phyloP scores from a whole-genome alignment of 2,329 filamentous ascomycete genomes.

The Exophiala sp. region DNA sequence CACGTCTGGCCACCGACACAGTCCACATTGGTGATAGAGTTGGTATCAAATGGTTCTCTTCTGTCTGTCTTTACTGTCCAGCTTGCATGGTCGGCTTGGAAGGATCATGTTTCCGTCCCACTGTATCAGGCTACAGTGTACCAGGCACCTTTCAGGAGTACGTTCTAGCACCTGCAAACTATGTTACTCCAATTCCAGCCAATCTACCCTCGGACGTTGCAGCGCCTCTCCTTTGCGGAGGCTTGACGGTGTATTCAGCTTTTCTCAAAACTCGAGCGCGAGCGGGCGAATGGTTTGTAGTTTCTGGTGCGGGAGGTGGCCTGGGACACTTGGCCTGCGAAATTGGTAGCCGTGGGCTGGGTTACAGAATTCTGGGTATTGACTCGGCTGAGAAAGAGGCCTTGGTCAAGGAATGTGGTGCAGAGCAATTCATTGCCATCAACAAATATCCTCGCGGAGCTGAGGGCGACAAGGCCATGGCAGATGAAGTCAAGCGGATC shows the following conservation, averaged over 20 bases:
- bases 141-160: constrained; percentile 70
- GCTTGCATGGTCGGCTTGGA: constrained; percentile 54
- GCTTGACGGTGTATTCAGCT: constrained; percentile 62
- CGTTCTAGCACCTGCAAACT: constrained; percentile 58
- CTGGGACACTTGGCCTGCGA: constrained; percentile 61
- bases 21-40: constrained; percentile 54
- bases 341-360: constrained; percentile 57
- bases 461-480: constrained; percentile 44
- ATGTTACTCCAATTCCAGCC: constrained; percentile 66
- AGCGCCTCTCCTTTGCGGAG: constrained; percentile 65
- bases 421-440: constrained; percentile 63
- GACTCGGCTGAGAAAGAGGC: constrained; percentile 60
- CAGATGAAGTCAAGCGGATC: constrained; percentile 53
- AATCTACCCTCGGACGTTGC: constrained; percentile 57
- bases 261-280: constrained; percentile 58
- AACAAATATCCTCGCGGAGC: constrained; percentile 48
- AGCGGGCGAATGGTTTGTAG: constrained; percentile 57
- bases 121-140: constrained; percentile 62
- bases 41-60: constrained; percentile 66
- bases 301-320: constrained; percentile 46
- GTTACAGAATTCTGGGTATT: constrained; percentile 61
- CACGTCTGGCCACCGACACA: constrained; percentile 48
- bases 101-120: constrained; percentile 52
- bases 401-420: constrained; percentile 56
- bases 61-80: constrained; percentile 52